Evolutionary conservation across 495 filamentous ascomycete species (phyloP).

Genomic region (Aspergillus carlsbadensis): DNA sequence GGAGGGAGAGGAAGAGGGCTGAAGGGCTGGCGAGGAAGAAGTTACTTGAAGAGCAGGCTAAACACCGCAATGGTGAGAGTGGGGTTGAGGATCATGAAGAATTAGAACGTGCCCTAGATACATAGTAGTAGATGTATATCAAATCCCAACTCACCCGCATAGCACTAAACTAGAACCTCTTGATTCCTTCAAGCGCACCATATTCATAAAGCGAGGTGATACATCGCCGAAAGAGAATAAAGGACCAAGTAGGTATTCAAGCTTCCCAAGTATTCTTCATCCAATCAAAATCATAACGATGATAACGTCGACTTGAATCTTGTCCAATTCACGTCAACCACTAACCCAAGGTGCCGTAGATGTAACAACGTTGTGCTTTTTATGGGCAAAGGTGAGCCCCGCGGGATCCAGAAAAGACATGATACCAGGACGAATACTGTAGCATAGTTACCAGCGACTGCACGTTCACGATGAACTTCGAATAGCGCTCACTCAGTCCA

Average conservation of each 20-base stretch:
- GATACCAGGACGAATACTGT: neutral
- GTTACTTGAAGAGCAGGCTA: conserved; percentile 21
- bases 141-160: neutral
- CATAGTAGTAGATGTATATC: neutral
- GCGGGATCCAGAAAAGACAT: neutral
- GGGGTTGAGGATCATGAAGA: conserved; percentile 4
- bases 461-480: neutral
- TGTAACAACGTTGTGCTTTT: neutral
- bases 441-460: neutral
- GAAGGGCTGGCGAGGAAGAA: conserved; percentile 56
- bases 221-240: neutral
- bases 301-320: conserved; percentile 6
- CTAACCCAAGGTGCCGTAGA: neutral
- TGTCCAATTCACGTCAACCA: conserved; percentile 4
- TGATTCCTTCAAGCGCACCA: neutral
- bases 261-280: conserved; percentile 5
- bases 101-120: neutral
- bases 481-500: neutral
- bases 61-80: conserved; percentile 12
- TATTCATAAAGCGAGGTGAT: neutral
- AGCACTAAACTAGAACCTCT: neutral
- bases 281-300: conserved; percentile 10
- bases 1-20: conserved; percentile 59
- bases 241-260: neutral
- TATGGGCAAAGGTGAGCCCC: neutral